Evolutionary conservation across 108 stramenopile genomes (phyloP).

Genomic region (Pseudonitzschia multiseries): DNA sequence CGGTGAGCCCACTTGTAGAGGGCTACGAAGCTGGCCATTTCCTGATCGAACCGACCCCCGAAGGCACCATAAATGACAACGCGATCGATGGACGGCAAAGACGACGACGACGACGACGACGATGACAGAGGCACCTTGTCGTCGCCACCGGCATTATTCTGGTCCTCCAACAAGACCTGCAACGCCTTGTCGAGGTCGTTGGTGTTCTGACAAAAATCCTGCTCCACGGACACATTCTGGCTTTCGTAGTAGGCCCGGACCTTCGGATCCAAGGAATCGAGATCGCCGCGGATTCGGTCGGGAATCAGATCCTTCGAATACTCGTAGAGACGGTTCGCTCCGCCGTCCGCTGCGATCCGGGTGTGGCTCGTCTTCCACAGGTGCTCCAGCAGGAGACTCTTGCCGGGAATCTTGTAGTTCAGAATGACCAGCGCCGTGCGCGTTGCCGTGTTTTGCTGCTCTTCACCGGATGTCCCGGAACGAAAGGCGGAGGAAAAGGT

Average conservation of each 20-base stretch:
- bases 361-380: slow-evolving; percentile 61
- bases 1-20: slow-evolving; percentile 60
- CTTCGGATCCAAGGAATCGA: slow-evolving; percentile 80
- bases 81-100: slow-evolving; percentile 9
- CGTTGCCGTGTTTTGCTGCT: not conserved
- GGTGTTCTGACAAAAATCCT: slow-evolving; percentile 72
- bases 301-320: slow-evolving; percentile 50
- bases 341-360: slow-evolving; percentile 94
- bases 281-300: slow-evolving; percentile 87
- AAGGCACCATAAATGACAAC: slow-evolving; percentile 77
- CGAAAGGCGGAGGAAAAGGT: not conserved
- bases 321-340: slow-evolving; percentile 89
- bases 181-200: slow-evolving; percentile 89
- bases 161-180: slow-evolving; percentile 2
- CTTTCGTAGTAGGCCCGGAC: slow-evolving; percentile 69
- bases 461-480: not conserved
- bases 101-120: no score
- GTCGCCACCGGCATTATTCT: not conserved
- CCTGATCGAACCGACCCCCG: slow-evolving; percentile 88
- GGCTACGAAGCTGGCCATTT: slow-evolving; percentile 79
- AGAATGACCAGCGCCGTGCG: slow-evolving; percentile 44
- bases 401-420: slow-evolving; percentile 53
- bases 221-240: slow-evolving; percentile 50
- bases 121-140: no score
- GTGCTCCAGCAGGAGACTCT: slow-evolving; percentile 38